These are phyloP conservation scores for Eustoma russellianum DNA, from an alignment of 257 asterid genomes.

Conservation along the genomic window DNA sequence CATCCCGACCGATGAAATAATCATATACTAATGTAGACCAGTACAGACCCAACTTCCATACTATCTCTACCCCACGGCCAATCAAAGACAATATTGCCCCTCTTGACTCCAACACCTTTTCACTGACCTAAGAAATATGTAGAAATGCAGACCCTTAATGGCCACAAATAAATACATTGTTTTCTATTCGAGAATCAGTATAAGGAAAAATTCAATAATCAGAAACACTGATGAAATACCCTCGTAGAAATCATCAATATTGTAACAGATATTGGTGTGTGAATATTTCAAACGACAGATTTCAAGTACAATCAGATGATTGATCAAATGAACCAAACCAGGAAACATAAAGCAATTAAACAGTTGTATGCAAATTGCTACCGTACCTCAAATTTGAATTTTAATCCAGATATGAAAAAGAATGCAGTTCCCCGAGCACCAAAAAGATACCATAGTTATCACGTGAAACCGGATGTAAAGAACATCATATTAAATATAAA, in stretches of 20 bases:
- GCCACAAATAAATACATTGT: conserved; percentile 3
- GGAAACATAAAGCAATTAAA: too few relatives aligned
- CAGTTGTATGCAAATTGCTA: too few relatives aligned
- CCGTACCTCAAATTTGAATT: too few relatives aligned
- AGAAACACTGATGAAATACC: not conserved
- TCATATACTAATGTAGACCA: conserved; percentile 85
- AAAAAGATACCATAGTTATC: not conserved
- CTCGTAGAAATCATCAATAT: not conserved
- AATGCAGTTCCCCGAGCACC: too few relatives aligned
- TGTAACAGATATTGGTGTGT: not conserved
- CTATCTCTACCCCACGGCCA: conserved; percentile 91
- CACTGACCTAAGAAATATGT: conserved; percentile 48
- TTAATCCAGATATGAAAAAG: not conserved
- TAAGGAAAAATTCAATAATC: not conserved
- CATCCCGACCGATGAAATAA: conserved; percentile 80
- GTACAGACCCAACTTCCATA: conserved; percentile 89
- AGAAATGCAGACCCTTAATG: conserved; percentile 1
- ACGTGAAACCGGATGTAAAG: not conserved
- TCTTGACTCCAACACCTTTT: conserved; percentile 83
- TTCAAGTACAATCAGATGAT: too few relatives aligned
- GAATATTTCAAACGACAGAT: not conserved
- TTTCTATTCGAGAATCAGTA: not conserved
- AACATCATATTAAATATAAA: not conserved
- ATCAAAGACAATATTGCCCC: conserved; percentile 73
- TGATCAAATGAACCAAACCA: too few relatives aligned